phyloP scores from a whole-genome alignment of 192 early-diverging fungal genomes.

The Podila clonocystis region DNA sequence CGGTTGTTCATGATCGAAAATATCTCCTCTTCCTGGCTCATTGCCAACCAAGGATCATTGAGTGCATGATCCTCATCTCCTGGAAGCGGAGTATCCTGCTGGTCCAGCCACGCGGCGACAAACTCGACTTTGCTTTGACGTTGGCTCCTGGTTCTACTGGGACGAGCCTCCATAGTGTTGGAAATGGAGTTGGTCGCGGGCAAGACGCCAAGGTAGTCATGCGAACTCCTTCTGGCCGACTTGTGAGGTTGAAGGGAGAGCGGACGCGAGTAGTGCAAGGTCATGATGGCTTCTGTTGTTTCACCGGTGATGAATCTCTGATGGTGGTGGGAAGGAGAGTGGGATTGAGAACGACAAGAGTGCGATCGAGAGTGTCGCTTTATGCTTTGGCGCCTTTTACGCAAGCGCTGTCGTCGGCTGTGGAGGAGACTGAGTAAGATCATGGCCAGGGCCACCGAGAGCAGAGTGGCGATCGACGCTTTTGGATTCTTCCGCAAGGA shows the following conservation, averaged over 20 bases:
- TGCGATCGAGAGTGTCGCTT: not conserved
- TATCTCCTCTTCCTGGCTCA: not conserved
- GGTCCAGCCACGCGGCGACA: constrained; percentile 26
- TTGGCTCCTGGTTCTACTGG: not conserved
- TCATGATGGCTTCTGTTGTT: no score
- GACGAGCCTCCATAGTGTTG: not conserved
- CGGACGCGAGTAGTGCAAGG: no score
- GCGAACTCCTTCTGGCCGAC: not conserved
- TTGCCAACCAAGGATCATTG: not conserved
- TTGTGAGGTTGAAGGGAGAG: not conserved
- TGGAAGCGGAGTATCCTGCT: not conserved
- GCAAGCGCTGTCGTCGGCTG: constrained; percentile 13
- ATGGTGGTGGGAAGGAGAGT: not conserved
- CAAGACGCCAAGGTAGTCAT: not conserved
- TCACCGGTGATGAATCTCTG: no score
- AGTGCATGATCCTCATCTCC: not conserved
- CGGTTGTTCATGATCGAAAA: not conserved
- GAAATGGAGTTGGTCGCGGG: not conserved
- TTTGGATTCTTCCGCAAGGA: not conserved
- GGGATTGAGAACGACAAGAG: not conserved
- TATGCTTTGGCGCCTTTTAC: not conserved
- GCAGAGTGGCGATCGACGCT: constrained; percentile 27
- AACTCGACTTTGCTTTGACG: constrained; percentile 11
- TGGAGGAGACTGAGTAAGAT: constrained; percentile 42
- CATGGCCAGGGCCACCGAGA: constrained; percentile 40